A percentile compares a stretch with the other conserved stretches of the same genome.
Conservation (phyloP, 805 yeast species). For the Saccharomycopsis malanga region DNA sequence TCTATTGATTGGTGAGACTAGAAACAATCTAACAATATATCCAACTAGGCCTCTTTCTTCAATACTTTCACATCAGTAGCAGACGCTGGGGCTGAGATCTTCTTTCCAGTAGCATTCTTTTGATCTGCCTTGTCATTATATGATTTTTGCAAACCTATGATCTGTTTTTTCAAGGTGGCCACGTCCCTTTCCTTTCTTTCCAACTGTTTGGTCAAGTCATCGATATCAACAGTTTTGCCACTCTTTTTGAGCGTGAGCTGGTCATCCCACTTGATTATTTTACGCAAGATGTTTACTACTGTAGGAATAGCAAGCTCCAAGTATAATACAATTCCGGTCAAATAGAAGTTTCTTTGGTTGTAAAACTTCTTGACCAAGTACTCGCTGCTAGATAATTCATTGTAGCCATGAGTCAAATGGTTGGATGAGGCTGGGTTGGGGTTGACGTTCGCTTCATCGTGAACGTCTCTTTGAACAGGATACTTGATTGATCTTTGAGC, state of each 20-base stretch:
- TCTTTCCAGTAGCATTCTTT: too few relatives aligned
- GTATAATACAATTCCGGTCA: constrained; percentile 56
- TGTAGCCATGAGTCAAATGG: constrained; percentile 14
- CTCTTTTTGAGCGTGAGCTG: constrained; percentile 23
- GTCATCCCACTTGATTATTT: constrained; percentile 43
- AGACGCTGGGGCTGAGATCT: too few relatives aligned
- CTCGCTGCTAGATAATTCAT: constrained; percentile 36
- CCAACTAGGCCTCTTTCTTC: background rate
- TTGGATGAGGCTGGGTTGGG: constrained; percentile 21
- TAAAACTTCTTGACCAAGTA: constrained; percentile 54
- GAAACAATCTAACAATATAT: too few relatives aligned
- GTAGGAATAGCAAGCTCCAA: constrained; percentile 48
- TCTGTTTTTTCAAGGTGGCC: constrained; percentile 42
- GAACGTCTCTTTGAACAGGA: constrained; percentile 25
- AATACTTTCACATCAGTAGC: too few relatives aligned
- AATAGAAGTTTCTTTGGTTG: constrained; percentile 55
- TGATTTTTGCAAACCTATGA: constrained; percentile 42
- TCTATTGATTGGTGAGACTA: too few relatives aligned
- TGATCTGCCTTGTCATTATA: constrained; percentile 37
- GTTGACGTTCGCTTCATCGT: constrained; percentile 23
- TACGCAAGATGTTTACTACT: constrained; percentile 43
- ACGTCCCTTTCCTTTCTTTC: constrained; percentile 38
- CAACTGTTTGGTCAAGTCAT: constrained; percentile 26
- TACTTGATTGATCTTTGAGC: constrained; percentile 36
- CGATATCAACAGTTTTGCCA: constrained; percentile 22